Percentiles rank a stretch among this genome's conserved stretches.
phyloP scores from a whole-genome alignment of 2,329 filamentous ascomycete genomes.

The Aspergillus sp. region DNA sequence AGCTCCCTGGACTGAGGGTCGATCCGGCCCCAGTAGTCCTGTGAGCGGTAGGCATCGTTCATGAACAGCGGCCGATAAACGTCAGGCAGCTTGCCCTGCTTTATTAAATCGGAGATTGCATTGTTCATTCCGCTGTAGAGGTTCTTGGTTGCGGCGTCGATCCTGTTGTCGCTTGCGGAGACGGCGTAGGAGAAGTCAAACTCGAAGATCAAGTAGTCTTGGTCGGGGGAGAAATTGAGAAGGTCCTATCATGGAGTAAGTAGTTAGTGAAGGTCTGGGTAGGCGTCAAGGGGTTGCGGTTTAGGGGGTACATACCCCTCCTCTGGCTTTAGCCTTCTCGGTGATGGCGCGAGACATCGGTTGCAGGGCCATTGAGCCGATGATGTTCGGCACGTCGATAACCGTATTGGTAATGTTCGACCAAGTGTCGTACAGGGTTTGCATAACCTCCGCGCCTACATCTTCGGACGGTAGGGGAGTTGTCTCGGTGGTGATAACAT shows the following conservation, averaged over 20 bases:
- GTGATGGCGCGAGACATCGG: constrained; percentile 37
- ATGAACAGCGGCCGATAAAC: constrained; percentile 48
- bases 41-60: constrained; percentile 46
- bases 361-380: constrained; percentile 39
- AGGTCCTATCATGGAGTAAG: constrained; percentile 30
- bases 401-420: constrained; percentile 30
- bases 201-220: constrained; percentile 48
- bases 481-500: constrained; percentile 42
- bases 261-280: neutral
- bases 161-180: constrained; percentile 33
- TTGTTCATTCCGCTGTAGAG: constrained; percentile 40
- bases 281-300: neutral
- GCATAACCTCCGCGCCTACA: constrained; percentile 30
- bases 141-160: constrained; percentile 41
- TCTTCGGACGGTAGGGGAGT: constrained; percentile 35
- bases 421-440: constrained; percentile 35
- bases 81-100: constrained; percentile 37
- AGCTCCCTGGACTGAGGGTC: constrained; percentile 26
- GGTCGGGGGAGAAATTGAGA: constrained; percentile 40
- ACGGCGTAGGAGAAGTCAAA: constrained; percentile 44
- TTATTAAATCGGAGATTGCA: constrained; percentile 33
- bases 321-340: constrained; percentile 33
- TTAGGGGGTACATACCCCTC: constrained; percentile 32
- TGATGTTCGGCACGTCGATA: constrained; percentile 25
- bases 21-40: constrained; percentile 47